Evolutionary conservation across 345 rosid genomes (phyloP), one percentile per base, ranked within the genome.

Genomic region (Fremontodendron californicum): DNA sequence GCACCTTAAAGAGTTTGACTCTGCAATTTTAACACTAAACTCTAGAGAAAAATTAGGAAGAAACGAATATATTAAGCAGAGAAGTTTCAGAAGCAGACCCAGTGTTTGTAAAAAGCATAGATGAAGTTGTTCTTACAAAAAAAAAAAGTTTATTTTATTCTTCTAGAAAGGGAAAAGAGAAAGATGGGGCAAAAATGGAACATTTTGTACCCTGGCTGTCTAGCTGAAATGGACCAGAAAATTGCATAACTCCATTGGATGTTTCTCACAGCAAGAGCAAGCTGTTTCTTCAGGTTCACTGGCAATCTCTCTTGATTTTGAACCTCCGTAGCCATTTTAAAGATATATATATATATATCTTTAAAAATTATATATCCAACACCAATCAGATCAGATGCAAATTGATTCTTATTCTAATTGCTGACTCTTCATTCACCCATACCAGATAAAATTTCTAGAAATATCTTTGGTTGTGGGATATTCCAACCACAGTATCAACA

Each of bases 171-270:
- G n/a, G 35, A 33, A 1, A 3, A 55, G 11, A 13, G 33, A n/a
- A 21, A 33, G 64, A 75, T 18, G 60, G 43, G 18, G 58, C 43
- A 40, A 73, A 75, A 58, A 5, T 23, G 57, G 73, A 78, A 37
- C 35, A 35, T 52, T 48, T 13, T 8, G 69, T 90, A 96, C 99
- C 97, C 97, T 72, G 89, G 94, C 61, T 92, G 93, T 73, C 80
- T 77, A 66, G 90, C 75, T 58, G 99, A 91, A 80, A 82, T 78
- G 77, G 98, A 90, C 99, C 99, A 96, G 81, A 92, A 93, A 69
- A 94, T 90, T 79, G 89, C 97, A 76, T 91, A 94, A 84, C 97
- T 91, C 98, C 98, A 94, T 57, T 91, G 96, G 73, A 89, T 88
- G 80, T 82, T 93, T 77, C 92, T 87, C 61, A 93, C 94, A 69